phyloP scores from a whole-genome alignment of 495 filamentous ascomycete genomes.

The Daldinia caldariorum region DNA sequence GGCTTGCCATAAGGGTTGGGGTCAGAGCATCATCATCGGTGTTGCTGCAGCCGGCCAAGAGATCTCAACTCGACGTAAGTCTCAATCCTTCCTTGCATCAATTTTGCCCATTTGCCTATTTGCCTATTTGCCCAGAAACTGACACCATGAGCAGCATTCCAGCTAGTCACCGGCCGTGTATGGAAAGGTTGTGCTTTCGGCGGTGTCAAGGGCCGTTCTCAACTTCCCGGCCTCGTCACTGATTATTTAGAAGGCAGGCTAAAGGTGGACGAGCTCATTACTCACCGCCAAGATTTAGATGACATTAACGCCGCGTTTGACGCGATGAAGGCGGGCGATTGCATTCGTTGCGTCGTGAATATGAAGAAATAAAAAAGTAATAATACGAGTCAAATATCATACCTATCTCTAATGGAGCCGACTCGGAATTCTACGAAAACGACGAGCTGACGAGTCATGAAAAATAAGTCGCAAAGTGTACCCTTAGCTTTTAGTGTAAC shows the following conservation, averaged over 20 bases:
- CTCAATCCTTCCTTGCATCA: not conserved
- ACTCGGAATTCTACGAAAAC: conserved; percentile 13
- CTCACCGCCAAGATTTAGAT: conserved; percentile 82
- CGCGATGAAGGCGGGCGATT: conserved; percentile 95
- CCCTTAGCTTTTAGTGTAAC: not conserved
- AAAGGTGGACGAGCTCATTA: conserved; percentile 99
- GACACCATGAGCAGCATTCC: conserved; percentile 76
- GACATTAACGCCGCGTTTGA: conserved; percentile 91
- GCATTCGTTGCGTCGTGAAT: conserved; percentile 83
- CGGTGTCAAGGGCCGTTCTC: conserved; percentile 95
- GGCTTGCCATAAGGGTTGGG: conserved; percentile 99
- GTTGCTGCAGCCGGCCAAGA: conserved; percentile 98
- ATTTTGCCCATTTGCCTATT: not conserved
- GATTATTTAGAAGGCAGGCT: conserved; percentile 90
- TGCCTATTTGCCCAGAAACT: conserved; percentile 33
- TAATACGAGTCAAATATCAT: conserved; percentile 8
- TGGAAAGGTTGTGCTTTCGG: conserved; percentile 99
- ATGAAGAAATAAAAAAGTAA: conserved; percentile 57
- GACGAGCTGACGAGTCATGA: conserved; percentile 32
- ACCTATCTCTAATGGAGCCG: conserved; percentile 14
- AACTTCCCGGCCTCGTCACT: conserved; percentile 86
- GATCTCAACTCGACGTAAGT: conserved; percentile 93
- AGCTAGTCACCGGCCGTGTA: conserved; percentile 95
- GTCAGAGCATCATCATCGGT: conserved; percentile 96
- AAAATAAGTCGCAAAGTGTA: conserved; percentile 31